Conservation (phyloP, 495 filamentous ascomycete genomes). For the Tuber brumale region DNA sequence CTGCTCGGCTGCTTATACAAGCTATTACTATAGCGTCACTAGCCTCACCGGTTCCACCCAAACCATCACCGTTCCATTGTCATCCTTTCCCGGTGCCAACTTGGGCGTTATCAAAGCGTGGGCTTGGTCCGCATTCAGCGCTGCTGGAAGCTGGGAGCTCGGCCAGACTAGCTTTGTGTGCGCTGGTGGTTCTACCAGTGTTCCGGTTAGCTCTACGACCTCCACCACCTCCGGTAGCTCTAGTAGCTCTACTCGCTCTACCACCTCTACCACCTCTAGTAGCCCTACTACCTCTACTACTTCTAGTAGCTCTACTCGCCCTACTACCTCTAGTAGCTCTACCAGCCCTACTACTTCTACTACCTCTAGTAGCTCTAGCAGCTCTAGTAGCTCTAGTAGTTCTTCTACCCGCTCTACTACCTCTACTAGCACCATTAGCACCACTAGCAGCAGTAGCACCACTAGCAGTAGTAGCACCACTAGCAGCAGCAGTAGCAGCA, state of each 20-base stretch:
- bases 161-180: conserved; percentile 52
- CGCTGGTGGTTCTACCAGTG: conserved; percentile 26
- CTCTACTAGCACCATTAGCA: conserved; percentile 3
- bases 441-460: too few relatives aligned
- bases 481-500: too few relatives aligned
- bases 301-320: conserved; percentile 26
- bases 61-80: conserved; percentile 51
- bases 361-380: conserved; percentile 18
- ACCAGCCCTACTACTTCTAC: conserved; percentile 8
- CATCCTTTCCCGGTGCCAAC: conserved; percentile 50
- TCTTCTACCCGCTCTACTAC: conserved; percentile 16
- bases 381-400: conserved; percentile 27
- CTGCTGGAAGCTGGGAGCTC: conserved; percentile 48
- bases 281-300: conserved; percentile 16
- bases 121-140: conserved; percentile 50
- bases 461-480: too few relatives aligned
- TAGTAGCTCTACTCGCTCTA: conserved; percentile 20
- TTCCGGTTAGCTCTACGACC: background rate
- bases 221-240: conserved; percentile 9
- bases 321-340: conserved; percentile 17
- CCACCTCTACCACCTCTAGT: conserved; percentile 6
- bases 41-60: conserved; percentile 51
- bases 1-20: conserved; percentile 48
- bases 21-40: conserved; percentile 46
- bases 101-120: conserved; percentile 50